Percentiles rank a stretch among this genome's conserved stretches.
These are phyloP conservation scores for Aspergillus hortae DNA, from an alignment of 2,329 filamentous ascomycete species.

Conservation along the genomic window DNA sequence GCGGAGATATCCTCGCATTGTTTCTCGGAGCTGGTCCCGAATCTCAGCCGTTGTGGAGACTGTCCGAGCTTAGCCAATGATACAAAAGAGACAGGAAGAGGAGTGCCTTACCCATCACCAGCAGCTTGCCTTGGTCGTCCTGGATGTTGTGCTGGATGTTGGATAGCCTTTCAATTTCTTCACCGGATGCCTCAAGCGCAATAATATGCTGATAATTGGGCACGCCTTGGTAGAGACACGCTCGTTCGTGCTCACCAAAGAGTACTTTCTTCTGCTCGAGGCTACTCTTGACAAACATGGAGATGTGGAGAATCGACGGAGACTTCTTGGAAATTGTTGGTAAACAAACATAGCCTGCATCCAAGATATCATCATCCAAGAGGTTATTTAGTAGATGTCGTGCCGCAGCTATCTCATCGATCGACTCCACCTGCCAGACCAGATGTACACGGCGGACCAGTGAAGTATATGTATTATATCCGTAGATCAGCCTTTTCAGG, in stretches of 20 bases:
- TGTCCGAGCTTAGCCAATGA: constrained; percentile 9
- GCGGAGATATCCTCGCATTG: constrained; percentile 13
- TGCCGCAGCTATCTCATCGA: constrained; percentile 11
- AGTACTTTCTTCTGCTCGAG: constrained; percentile 13
- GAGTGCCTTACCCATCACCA: constrained; percentile 19
- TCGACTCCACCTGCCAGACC: constrained; percentile 30
- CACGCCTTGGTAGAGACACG: constrained; percentile 18
- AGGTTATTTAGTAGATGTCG: constrained; percentile 20
- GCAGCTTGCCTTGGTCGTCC: constrained; percentile 16
- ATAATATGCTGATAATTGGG: constrained; percentile 20
- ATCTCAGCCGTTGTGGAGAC: constrained; percentile 14
- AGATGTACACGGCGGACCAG: constrained; percentile 29
- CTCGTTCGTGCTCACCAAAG: constrained; percentile 18
- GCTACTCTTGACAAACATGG: constrained; percentile 20
- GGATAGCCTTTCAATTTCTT: constrained; percentile 17
- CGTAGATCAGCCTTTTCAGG: constrained; percentile 34
- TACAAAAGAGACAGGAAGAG: neutral
- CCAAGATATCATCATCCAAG: constrained; percentile 20
- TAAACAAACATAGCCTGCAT: constrained; percentile 23
- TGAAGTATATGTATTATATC: constrained; percentile 28
- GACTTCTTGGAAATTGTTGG: neutral
- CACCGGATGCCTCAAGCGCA: constrained; percentile 16
- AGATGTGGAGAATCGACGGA: constrained; percentile 21
- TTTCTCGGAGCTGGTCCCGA: constrained; percentile 12
- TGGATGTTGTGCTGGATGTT: constrained; percentile 8